Base-by-base conservation (phyloP, 495 filamentous ascomycete species). In the Podospora fimiseda region DNA sequence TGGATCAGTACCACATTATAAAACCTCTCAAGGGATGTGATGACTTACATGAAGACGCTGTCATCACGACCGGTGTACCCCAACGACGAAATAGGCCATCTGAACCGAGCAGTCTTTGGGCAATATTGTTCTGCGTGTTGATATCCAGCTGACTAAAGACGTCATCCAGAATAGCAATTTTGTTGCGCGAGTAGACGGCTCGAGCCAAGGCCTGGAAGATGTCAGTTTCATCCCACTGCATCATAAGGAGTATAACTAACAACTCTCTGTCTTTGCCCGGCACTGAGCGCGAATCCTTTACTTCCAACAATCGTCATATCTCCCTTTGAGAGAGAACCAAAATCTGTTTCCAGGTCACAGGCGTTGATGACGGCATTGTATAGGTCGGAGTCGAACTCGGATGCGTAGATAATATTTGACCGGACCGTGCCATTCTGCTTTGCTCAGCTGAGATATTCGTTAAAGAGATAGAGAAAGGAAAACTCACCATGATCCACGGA, bases 261-360 rank as follows among this genome's bases (percentile, higher is more conserved):
- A 53, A 86, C 70, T 13, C 82, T 70, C 55, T 86, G 82, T 51
- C 75, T 78, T 55, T 87, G 83, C 0, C 84, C 84, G 14, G 80
- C 81, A 56, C 77, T 81, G 8, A 88, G 69, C 13, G 73, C 71
- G 44, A 82, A 72, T 1, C 83, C 84, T 51, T 80, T 80, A 64
- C 74, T 81, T 11, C 82, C 84, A 51, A 84, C 75, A 3, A 72
- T 51, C 1, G 80, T 85, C 41, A 72, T 60, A 58, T 87, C 80
- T 0, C 48, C 48, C 19, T 51, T 42, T n/a, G 48, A 15, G 2
- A 51, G 22, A 7, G 27, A 38, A 33, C 2, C 19, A 33, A 51
- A 38, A 24, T 51, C 48, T 11, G 33, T 21, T n/a, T 3, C 24
- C 11, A 51, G 33, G 15, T 36, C 48, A 21, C 48, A 51, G 30